Conservation (phyloP, 306 rosid genomes). For the Vachellia pachyceras region DNA sequence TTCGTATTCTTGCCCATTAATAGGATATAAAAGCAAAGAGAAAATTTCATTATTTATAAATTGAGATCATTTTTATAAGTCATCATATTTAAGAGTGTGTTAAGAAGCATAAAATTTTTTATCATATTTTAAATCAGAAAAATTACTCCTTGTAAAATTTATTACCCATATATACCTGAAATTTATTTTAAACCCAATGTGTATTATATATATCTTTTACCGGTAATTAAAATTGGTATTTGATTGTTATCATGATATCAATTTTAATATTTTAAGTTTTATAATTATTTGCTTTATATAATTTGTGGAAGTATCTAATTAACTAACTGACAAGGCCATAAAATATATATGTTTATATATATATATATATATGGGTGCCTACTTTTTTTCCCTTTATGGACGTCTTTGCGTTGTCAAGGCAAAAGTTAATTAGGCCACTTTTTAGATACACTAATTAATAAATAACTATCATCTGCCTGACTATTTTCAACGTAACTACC, state of each 20-base stretch:
- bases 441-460: not conserved
- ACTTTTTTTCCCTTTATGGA: not conserved
- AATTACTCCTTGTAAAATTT: too few relatives aligned
- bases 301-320: not conserved
- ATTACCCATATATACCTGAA: too few relatives aligned
- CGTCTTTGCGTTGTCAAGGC: not conserved
- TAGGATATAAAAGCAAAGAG: too few relatives aligned
- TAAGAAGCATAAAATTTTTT: too few relatives aligned
- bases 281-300: not conserved
- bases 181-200: too few relatives aligned
- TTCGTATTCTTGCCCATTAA: too few relatives aligned
- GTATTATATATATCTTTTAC: too few relatives aligned
- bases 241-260: not conserved
- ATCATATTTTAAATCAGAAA: too few relatives aligned
- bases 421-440: slow-evolving; percentile 5
- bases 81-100: too few relatives aligned
- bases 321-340: not conserved
- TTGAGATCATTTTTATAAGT: too few relatives aligned
- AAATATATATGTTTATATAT: not conserved
- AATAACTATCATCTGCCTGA: not conserved
- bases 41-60: too few relatives aligned
- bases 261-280: not conserved
- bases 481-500: not conserved
- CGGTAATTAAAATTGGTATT: not conserved
- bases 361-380: not conserved